These are phyloP conservation scores for Sporothrix pseudoabietina DNA, from an alignment of 2,329 filamentous ascomycete genomes.

Conservation along the genomic window DNA sequence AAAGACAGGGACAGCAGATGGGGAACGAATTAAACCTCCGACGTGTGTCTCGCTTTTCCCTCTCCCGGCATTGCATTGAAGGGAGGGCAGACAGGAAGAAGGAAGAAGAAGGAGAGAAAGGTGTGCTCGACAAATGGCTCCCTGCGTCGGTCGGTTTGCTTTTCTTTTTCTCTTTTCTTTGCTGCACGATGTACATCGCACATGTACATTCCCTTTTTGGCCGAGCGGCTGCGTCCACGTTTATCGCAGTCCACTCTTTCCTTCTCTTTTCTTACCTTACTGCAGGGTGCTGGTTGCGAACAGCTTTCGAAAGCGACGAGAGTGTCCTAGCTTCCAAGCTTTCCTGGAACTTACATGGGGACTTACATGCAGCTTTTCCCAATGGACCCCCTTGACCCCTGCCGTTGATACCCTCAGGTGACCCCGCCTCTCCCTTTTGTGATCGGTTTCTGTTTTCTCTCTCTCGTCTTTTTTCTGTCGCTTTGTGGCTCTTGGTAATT, in stretches of 20 bases:
- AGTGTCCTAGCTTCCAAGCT: constrained; percentile 14
- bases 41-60: constrained; percentile 11
- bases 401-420: constrained; percentile 4
- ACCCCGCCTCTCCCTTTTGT: constrained; percentile 16
- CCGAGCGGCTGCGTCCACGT: neutral
- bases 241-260: neutral
- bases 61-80: neutral
- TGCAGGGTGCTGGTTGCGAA: neutral
- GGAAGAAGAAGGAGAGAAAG: neutral
- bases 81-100: neutral
- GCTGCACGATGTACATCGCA: neutral
- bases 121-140: neutral
- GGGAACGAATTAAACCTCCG: constrained; percentile 6
- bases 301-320: neutral
- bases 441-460: neutral
- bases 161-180: neutral
- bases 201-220: constrained; percentile 8
- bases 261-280: neutral
- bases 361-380: constrained; percentile 3
- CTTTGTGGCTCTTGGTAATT: neutral
- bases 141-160: constrained; percentile 18
- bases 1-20: constrained; percentile 13
- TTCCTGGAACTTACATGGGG: constrained; percentile 14
- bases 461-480: neutral
- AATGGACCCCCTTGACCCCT: constrained; percentile 16